These are phyloP conservation scores for Mycena epipterygia DNA, from an alignment of 768 basidiomycete species.

Conservation along the genomic window DNA sequence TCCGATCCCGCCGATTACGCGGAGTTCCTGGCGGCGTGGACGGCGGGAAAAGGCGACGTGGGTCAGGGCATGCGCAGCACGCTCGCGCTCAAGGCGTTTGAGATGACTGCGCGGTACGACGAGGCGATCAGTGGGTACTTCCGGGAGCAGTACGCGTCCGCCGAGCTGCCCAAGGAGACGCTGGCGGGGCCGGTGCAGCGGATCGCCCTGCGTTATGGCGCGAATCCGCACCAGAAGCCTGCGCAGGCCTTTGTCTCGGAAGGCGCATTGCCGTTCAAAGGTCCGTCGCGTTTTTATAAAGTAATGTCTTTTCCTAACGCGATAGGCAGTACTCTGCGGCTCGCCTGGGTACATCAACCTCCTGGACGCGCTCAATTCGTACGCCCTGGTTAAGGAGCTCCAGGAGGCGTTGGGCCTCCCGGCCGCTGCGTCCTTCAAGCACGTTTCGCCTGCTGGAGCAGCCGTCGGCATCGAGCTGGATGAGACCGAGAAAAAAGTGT, in stretches of 20 bases:
- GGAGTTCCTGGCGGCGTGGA: slow-evolving; percentile 85
- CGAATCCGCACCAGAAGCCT: slow-evolving; percentile 99
- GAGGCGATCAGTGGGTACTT: slow-evolving; percentile 97
- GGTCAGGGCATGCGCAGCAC: slow-evolving; percentile 78
- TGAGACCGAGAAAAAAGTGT: slow-evolving; percentile 91
- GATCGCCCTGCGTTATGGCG: slow-evolving; percentile 91
- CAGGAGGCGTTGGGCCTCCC: slow-evolving; percentile 89
- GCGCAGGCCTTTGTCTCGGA: slow-evolving; percentile 95
- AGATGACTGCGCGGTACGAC: slow-evolving; percentile 96
- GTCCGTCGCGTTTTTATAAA: slow-evolving; percentile 54
- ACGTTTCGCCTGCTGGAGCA: slow-evolving; percentile 98
- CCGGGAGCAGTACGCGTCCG: slow-evolving; percentile 93
- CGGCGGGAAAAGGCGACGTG: slow-evolving; percentile 79
- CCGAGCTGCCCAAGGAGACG: slow-evolving; percentile 74
- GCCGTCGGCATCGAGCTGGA: slow-evolving; percentile 90
- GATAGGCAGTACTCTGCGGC: slow-evolving; percentile 80
- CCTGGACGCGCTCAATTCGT: slow-evolving; percentile 97
- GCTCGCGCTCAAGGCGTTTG: slow-evolving; percentile 96
- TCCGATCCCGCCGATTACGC: slow-evolving; percentile 92
- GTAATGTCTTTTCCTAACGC: background rate
- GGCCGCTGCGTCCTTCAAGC: slow-evolving; percentile 99
- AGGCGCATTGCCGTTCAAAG: slow-evolving; percentile 94
- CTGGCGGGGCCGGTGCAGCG: slow-evolving; percentile 83
- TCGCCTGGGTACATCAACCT: slow-evolving; percentile 99
- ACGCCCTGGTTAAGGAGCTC: slow-evolving; percentile 94